Percentiles rank a stretch among this genome's conserved stretches.
Evolutionary conservation across 169 alveolate species (phyloP).

Genomic region (Blepharisma undulans): DNA sequence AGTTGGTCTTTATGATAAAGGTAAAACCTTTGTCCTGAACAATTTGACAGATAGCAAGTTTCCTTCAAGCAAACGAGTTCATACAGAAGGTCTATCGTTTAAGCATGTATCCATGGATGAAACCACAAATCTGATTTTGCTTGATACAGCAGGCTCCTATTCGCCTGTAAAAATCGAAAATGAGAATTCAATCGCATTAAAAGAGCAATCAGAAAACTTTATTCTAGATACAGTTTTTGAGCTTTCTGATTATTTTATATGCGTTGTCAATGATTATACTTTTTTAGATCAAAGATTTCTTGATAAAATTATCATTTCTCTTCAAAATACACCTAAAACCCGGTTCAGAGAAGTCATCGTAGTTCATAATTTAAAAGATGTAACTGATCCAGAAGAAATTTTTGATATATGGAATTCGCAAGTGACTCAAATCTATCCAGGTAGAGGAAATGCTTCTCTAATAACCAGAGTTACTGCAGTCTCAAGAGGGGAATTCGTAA

Average conservation of each 20-base stretch:
- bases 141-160: too few relatives aligned
- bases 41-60: too few relatives aligned
- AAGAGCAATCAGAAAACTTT: not conserved
- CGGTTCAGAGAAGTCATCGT: not conserved
- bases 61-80: too few relatives aligned
- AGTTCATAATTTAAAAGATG: not conserved
- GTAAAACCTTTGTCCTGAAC: too few relatives aligned
- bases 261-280: slow-evolving; percentile 3
- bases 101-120: too few relatives aligned
- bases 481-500: too few relatives aligned
- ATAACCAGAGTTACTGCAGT: not conserved
- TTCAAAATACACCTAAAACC: not conserved
- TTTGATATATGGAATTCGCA: not conserved
- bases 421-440: not conserved
- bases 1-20: too few relatives aligned
- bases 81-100: too few relatives aligned
- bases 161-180: too few relatives aligned
- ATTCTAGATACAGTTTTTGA: not conserved
- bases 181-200: too few relatives aligned
- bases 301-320: not conserved
- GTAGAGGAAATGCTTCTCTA: not conserved
- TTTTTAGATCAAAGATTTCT: not conserved
- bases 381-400: not conserved
- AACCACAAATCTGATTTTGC: too few relatives aligned
- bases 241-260: not conserved